Evolutionary conservation across 371 early-diverging fungal species (phyloP).

Genomic region (Neoconidiobolus thromboides): DNA sequence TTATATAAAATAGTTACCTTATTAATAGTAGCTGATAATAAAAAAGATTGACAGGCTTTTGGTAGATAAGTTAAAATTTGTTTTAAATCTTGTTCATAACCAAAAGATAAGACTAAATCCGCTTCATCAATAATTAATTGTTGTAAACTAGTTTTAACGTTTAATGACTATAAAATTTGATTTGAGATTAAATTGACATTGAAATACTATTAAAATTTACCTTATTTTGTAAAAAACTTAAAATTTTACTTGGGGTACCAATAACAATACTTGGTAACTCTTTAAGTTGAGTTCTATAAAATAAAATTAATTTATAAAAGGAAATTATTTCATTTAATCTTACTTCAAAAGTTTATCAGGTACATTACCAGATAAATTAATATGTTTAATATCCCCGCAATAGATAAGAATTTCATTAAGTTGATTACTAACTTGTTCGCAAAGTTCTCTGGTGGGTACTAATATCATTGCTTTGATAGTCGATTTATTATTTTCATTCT

Average conservation of each 20-base stretch:
- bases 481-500: not conserved
- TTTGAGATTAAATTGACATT: not conserved
- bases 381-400: slow-evolving; percentile 40
- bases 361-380: slow-evolving; percentile 50
- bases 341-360: slow-evolving; percentile 40
- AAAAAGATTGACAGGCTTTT: slow-evolving; percentile 65
- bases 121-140: slow-evolving; percentile 86
- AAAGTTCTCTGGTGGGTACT: slow-evolving; percentile 93
- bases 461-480: slow-evolving; percentile 33
- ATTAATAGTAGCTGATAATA: slow-evolving; percentile 80
- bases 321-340: not conserved
- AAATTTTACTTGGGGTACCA: slow-evolving; percentile 58
- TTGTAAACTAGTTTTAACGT: not conserved
- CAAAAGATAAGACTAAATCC: slow-evolving; percentile 80
- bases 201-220: slow-evolving; percentile 8
- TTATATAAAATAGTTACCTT: slow-evolving; percentile 12
- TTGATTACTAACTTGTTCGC: slow-evolving; percentile 72
- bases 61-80: slow-evolving; percentile 50
- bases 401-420: slow-evolving; percentile 49
- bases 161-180: not conserved
- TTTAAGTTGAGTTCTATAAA: slow-evolving; percentile 4
- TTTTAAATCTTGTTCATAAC: slow-evolving; percentile 69
- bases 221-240: slow-evolving; percentile 42
- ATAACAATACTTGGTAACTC: slow-evolving; percentile 57
- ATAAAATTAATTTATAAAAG: not conserved